phyloP scores from a whole-genome alignment of 305 asterid genomes.

The Andrographis paniculata region DNA sequence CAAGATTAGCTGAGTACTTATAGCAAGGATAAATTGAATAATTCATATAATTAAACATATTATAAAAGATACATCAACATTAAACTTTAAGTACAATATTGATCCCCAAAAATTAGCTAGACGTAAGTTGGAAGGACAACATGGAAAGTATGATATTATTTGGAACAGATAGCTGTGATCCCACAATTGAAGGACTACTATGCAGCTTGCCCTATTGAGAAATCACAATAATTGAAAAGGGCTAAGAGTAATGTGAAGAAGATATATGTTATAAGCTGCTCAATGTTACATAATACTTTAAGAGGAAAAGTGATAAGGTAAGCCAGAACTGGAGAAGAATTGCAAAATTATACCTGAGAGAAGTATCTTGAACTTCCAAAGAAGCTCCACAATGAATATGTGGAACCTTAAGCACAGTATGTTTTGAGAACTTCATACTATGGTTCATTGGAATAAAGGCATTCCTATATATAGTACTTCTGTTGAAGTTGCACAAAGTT shows the following conservation, averaged over 20 bases:
- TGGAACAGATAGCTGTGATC: no score
- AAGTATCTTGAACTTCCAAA: conserved; percentile 26
- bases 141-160: no score
- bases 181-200: no score
- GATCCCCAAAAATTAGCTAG: no score
- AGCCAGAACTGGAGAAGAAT: neutral
- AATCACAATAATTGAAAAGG: no score
- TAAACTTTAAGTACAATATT: no score
- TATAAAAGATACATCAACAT: no score
- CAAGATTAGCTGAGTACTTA: neutral
- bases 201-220: no score
- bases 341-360: conserved; percentile 20
- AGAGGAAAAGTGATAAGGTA: neutral
- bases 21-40: neutral
- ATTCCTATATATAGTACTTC: conserved; percentile 3
- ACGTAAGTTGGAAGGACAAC: neutral
- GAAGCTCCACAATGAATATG: conserved; percentile 33
- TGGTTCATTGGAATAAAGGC: conserved; percentile 19
- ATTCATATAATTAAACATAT: no score
- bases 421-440: conserved; percentile 14
- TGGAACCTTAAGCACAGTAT: conserved; percentile 17
- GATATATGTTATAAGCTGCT: neutral
- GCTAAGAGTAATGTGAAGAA: neutral
- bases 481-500: conserved; percentile 16
- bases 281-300: neutral